Evolutionary conservation across 257 asterid species (phyloP).

Genomic region (Ligustrum vulgare): DNA sequence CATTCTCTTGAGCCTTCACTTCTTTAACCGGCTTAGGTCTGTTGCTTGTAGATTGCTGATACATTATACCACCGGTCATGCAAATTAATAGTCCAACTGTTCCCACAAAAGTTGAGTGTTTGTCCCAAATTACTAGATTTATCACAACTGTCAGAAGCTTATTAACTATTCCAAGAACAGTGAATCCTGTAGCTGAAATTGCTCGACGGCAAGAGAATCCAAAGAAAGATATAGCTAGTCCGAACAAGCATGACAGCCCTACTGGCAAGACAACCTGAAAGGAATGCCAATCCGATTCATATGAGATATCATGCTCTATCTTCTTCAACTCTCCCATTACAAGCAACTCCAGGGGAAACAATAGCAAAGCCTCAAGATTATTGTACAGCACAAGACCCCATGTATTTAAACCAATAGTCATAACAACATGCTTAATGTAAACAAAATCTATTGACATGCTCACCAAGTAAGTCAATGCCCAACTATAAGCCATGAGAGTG

Average conservation of each 20-base stretch:
- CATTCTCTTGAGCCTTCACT: conserved; percentile 41
- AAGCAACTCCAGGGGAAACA: conserved; percentile 89
- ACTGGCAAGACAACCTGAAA: conserved; percentile 79
- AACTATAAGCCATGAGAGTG: conserved; percentile 74
- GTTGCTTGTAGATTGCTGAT: conserved; percentile 76
- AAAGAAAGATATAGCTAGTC: conserved; percentile 86
- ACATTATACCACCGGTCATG: conserved; percentile 86
- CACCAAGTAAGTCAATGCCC: conserved; percentile 87
- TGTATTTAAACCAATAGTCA: conserved; percentile 88
- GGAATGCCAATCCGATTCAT: conserved; percentile 74
- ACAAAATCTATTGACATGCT: conserved; percentile 98
- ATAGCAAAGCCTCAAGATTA: conserved; percentile 86
- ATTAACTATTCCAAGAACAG: conserved; percentile 95
- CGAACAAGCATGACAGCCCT: conserved; percentile 83
- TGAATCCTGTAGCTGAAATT: conserved; percentile 92
- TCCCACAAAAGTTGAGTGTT: conserved; percentile 81
- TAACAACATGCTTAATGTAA: conserved; percentile 91
- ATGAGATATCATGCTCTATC: conserved; percentile 69
- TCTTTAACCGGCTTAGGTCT: conserved; percentile 48
- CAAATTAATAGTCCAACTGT: conserved; percentile 88
- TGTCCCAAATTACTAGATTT: conserved; percentile 85
- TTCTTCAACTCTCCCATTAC: conserved; percentile 93
- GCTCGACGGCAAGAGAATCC: conserved; percentile 95
- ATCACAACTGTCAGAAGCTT: conserved; percentile 88
- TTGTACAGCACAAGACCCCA: conserved; percentile 97